These are phyloP conservation scores for Selaginella moellendorffii DNA, from an alignment of 75 land plant species.

Conservation along the genomic window DNA sequence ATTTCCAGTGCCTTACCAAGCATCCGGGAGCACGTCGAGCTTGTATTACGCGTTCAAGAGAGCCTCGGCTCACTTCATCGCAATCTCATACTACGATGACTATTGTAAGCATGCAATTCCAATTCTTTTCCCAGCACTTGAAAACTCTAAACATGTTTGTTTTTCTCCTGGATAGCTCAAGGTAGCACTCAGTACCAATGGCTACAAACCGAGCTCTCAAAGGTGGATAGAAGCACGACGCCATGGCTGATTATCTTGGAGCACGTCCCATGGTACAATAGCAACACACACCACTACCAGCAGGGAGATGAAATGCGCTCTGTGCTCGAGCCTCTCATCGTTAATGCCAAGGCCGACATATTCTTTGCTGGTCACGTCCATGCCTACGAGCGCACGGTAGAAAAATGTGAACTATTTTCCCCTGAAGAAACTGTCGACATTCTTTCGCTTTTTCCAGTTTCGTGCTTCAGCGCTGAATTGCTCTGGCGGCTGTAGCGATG, in stretches of 20 bases:
- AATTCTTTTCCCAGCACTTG: no score
- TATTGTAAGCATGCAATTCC: neutral
- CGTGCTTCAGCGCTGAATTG: neutral
- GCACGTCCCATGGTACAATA: slow-evolving; percentile 14
- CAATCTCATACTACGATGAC: neutral
- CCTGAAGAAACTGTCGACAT: no score
- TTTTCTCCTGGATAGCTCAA: no score
- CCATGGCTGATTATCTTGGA: slow-evolving; percentile 11
- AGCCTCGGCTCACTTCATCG: slow-evolving; percentile 1
- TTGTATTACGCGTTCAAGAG: slow-evolving; percentile 2
- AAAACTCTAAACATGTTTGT: no score
- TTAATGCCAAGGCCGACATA: slow-evolving; percentile 6
- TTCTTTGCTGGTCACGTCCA: slow-evolving; percentile 15
- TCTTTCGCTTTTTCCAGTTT: neutral
- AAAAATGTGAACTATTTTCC: no score
- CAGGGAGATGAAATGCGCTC: slow-evolving; percentile 12
- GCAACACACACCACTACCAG: slow-evolving; percentile 9
- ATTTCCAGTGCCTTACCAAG: slow-evolving; percentile 7
- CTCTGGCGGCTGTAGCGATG: slow-evolving; percentile 3
- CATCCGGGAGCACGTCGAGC: slow-evolving; percentile 4
- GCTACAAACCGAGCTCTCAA: slow-evolving; percentile 9
- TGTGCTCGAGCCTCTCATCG: neutral
- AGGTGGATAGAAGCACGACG: slow-evolving; percentile 5
- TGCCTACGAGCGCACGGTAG: slow-evolving; percentile 12
- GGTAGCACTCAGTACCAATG: slow-evolving; percentile 6